phyloP scores from a whole-genome alignment of 495 filamentous ascomycete species.

The Darksidea phi region DNA sequence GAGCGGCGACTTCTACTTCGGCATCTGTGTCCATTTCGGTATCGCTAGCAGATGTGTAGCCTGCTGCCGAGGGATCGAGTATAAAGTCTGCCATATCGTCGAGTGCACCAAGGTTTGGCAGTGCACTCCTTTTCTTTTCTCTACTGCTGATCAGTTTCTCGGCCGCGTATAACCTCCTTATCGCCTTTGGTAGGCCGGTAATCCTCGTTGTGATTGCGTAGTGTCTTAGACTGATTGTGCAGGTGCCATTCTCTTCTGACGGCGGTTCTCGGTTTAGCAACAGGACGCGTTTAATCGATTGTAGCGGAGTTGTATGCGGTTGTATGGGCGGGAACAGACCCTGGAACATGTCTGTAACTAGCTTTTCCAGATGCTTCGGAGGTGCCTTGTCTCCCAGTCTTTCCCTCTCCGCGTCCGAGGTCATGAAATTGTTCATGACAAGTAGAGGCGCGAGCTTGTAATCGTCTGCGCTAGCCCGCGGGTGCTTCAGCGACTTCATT shows the following conservation, averaged over 20 bases:
- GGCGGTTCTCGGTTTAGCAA: slow-evolving; percentile 77
- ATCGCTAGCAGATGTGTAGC: slow-evolving; percentile 89
- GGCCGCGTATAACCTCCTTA: slow-evolving; percentile 86
- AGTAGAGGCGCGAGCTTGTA: slow-evolving; percentile 79
- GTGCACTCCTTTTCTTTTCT: slow-evolving; percentile 61
- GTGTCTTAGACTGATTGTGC: slow-evolving; percentile 87
- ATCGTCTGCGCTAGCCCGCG: slow-evolving; percentile 76
- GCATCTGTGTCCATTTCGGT: slow-evolving; percentile 92
- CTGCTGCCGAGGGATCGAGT: slow-evolving; percentile 73
- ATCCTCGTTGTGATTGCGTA: slow-evolving; percentile 90
- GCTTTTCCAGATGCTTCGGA: slow-evolving; percentile 83
- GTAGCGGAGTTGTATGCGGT: slow-evolving; percentile 81
- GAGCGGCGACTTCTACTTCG: slow-evolving; percentile 86
- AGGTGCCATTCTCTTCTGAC: slow-evolving; percentile 49
- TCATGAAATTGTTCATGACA: slow-evolving; percentile 97
- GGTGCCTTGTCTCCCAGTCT: slow-evolving; percentile 41
- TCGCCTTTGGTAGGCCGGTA: slow-evolving; percentile 75
- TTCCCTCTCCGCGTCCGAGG: slow-evolving; percentile 57
- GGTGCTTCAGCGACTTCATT: slow-evolving; percentile 73
- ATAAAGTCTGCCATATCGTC: slow-evolving; percentile 96
- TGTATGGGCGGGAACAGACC: slow-evolving; percentile 95
- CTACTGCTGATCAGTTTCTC: slow-evolving; percentile 62
- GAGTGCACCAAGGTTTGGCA: slow-evolving; percentile 87
- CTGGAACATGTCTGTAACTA: slow-evolving; percentile 94
- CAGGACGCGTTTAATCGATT: slow-evolving; percentile 83